Conservation (phyloP, 306 rosid species). For the Morella rubra region DNA sequence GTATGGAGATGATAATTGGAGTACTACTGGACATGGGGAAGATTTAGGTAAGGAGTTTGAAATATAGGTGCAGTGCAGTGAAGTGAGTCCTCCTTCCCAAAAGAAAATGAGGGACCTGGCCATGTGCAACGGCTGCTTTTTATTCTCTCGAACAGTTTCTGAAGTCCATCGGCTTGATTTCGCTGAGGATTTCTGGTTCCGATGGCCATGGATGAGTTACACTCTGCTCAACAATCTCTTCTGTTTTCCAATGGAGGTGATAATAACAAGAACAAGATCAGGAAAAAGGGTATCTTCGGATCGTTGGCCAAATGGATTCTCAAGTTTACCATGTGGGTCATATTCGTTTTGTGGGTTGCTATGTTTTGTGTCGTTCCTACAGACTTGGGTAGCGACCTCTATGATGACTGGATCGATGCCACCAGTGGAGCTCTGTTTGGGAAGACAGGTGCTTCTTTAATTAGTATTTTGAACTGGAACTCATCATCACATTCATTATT, state of each 20-base stretch:
- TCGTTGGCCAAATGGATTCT: constrained; percentile 55
- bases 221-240: constrained; percentile 9
- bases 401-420: constrained; percentile 27
- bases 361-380: constrained; percentile 55
- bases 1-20: not conserved
- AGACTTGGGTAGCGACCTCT: constrained; percentile 7
- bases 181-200: not conserved
- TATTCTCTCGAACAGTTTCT: not conserved
- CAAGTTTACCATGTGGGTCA: constrained; percentile 42
- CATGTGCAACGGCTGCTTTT: not conserved
- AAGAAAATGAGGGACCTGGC: not conserved
- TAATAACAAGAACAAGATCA: not conserved
- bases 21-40: not conserved
- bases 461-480: constrained; percentile 5
- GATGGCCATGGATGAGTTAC: not conserved
- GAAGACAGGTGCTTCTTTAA: constrained; percentile 47
- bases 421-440: constrained; percentile 50
- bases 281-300: constrained; percentile 22
- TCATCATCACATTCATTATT: not conserved
- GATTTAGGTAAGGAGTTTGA: constrained; percentile 8
- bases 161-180: not conserved
- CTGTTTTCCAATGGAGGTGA: not conserved
- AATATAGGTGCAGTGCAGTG: not conserved
- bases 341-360: constrained; percentile 57
- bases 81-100: not conserved